phyloP scores from a whole-genome alignment of 352 stramenopile species.

The Phytophthora ramorum region DNA sequence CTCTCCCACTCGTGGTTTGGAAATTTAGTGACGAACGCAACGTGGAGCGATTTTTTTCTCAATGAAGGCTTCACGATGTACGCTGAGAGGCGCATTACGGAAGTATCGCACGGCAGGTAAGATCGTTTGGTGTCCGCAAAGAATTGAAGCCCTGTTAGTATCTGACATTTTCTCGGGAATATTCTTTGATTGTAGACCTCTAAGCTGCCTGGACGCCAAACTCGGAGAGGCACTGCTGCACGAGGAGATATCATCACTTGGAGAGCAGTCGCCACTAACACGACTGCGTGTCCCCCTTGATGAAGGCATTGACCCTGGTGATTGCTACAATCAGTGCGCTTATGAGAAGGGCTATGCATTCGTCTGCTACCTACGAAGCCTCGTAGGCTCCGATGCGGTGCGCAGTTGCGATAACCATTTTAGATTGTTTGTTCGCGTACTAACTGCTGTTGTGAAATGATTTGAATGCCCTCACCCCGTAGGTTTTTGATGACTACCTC shows the following conservation, averaged over 20 bases:
- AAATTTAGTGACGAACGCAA: conserved; percentile 85
- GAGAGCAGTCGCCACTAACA: conserved; percentile 73
- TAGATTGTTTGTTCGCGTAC: neutral
- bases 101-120: conserved; percentile 71
- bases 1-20: conserved; percentile 89
- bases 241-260: conserved; percentile 76
- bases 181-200: conserved; percentile 31
- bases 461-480: neutral
- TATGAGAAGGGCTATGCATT: conserved; percentile 88
- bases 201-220: conserved; percentile 80
- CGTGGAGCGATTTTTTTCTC: conserved; percentile 90
- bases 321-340: conserved; percentile 85
- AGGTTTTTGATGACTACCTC: conserved; percentile 79
- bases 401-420: neutral
- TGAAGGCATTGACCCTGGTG: conserved; percentile 77
- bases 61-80: conserved; percentile 93
- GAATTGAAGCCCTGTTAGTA: neutral
- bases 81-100: conserved; percentile 74
- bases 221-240: conserved; percentile 69
- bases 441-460: neutral
- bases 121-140: neutral
- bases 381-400: conserved; percentile 73
- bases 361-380: conserved; percentile 72
- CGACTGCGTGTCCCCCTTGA: conserved; percentile 74
- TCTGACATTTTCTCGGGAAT: neutral